Conservation (phyloP, 2,329 filamentous ascomycete genomes). For the Exophiala xenobiotica region DNA sequence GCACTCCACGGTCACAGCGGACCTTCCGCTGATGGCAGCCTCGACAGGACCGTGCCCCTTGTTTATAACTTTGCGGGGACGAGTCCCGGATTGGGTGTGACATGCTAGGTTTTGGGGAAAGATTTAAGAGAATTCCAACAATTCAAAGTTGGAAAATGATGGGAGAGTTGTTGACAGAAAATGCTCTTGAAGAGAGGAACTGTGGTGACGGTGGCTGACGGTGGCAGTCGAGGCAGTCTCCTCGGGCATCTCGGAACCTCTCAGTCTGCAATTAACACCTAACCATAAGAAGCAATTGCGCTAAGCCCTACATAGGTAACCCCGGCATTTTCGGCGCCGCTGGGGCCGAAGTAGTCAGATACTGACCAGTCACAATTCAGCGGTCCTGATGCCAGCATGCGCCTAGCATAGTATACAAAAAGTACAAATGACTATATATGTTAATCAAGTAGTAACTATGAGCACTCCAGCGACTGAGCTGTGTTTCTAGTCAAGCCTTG, state of each 20-base stretch:
- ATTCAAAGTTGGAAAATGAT: background rate
- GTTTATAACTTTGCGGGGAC: background rate
- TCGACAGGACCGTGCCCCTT: conserved; percentile 18
- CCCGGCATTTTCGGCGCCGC: conserved; percentile 1
- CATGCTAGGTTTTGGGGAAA: background rate
- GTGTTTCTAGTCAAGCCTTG: background rate
- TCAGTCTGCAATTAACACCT: background rate
- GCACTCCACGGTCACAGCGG: conserved; percentile 33
- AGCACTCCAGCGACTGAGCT: background rate
- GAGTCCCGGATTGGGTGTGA: background rate
- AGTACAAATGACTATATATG: background rate
- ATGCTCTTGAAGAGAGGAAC: background rate
- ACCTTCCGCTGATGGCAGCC: conserved; percentile 34
- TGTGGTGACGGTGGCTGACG: background rate
- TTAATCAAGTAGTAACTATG: background rate
- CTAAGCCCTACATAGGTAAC: background rate
- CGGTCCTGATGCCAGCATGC: background rate
- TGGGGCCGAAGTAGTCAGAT: background rate
- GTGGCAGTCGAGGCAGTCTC: background rate
- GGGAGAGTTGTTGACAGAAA: no score
- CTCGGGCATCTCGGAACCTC: background rate
- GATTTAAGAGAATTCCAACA: background rate
- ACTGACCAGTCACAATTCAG: background rate
- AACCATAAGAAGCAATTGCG: background rate
- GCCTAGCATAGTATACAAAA: background rate